phyloP scores from a whole-genome alignment of 1,139 yeast species.

The Zygosaccharomyces pseudobailii region DNA sequence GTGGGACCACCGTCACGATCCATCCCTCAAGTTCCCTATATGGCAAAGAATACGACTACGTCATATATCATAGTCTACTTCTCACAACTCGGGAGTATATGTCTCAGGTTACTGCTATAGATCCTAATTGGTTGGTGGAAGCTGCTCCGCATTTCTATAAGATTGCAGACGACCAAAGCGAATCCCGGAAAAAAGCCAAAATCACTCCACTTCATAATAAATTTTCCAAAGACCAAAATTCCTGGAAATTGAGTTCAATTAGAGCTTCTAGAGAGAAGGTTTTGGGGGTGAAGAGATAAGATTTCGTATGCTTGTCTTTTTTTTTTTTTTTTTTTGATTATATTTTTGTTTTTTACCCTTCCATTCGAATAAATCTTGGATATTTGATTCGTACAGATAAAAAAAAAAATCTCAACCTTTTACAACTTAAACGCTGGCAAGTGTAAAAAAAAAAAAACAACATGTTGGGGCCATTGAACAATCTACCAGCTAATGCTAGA shows the following conservation, averaged over 20 bases:
- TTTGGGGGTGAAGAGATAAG: conserved; percentile 27
- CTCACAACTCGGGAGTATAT: conserved; percentile 85
- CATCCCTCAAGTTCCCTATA: conserved; percentile 87
- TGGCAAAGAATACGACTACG: conserved; percentile 71
- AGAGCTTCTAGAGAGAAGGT: conserved; percentile 33
- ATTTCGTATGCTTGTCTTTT: background rate
- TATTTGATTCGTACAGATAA: background rate
- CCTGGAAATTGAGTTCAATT: conserved; percentile 49
- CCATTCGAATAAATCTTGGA: background rate
- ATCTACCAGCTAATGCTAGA: conserved; percentile 35
- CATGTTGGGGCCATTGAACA: conserved; percentile 18
- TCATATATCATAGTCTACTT: conserved; percentile 76
- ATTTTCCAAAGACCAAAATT: conserved; percentile 48
- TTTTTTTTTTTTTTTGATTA: background rate
- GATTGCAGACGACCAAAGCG: conserved; percentile 42
- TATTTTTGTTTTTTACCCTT: conserved; percentile 4
- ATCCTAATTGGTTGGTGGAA: conserved; percentile 80
- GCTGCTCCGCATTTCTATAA: conserved; percentile 85
- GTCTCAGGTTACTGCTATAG: conserved; percentile 80
- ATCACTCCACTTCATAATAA: conserved; percentile 62
- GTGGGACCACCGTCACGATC: conserved; percentile 70
- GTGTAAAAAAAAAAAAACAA: background rate
- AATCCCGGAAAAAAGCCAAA: conserved; percentile 42
- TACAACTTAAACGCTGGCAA: background rate
- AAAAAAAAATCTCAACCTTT: background rate